A percentile compares a stretch with the other conserved stretches of the same genome.
Evolutionary conservation across 805 yeast genomes (phyloP).

Genomic region (Candida manassasensis): DNA sequence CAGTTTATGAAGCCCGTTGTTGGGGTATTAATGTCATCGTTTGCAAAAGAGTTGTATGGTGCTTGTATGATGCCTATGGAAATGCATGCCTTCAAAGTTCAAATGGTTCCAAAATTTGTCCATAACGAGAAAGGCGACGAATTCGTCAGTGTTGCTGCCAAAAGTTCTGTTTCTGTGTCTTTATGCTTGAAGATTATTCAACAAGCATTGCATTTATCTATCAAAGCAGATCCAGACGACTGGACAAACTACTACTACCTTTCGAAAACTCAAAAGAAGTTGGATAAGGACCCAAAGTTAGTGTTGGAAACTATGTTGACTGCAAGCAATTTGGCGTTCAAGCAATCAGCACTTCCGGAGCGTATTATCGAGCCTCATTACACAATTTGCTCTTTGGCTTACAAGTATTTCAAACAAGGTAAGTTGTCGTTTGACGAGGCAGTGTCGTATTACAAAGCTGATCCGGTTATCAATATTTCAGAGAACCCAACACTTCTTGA

Average conservation of each 20-base stretch:
- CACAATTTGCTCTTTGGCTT: slow-evolving; percentile 49
- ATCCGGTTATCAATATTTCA: slow-evolving; percentile 21
- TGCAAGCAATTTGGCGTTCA: slow-evolving; percentile 42
- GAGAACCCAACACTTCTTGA: slow-evolving; percentile 3
- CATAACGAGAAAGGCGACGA: slow-evolving; percentile 18
- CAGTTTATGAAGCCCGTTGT: slow-evolving; percentile 30
- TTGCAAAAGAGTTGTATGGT: slow-evolving; percentile 57
- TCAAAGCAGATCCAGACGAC: slow-evolving; percentile 37
- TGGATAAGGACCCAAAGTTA: slow-evolving; percentile 23
- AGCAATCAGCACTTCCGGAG: slow-evolving; percentile 41
- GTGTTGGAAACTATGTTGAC: slow-evolving; percentile 40
- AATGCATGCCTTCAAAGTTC: slow-evolving; percentile 49
- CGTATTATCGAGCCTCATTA: slow-evolving; percentile 77
- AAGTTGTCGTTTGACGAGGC: slow-evolving; percentile 36
- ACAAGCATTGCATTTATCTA: slow-evolving; percentile 45
- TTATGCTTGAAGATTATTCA: slow-evolving; percentile 37
- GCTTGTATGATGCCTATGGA: slow-evolving; percentile 63
- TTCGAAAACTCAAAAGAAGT: slow-evolving; percentile 55
- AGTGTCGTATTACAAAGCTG: slow-evolving; percentile 30
- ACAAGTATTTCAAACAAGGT: slow-evolving; percentile 47
- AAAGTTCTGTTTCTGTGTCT: slow-evolving; percentile 16
- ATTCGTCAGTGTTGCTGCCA: slow-evolving; percentile 20
- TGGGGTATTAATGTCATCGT: slow-evolving; percentile 44
- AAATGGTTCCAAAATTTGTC: slow-evolving; percentile 31
- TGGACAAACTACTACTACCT: slow-evolving; percentile 62